Evolutionary conservation across 805 yeast species (phyloP).

Genomic region (Saturnispora kantuleensis): DNA sequence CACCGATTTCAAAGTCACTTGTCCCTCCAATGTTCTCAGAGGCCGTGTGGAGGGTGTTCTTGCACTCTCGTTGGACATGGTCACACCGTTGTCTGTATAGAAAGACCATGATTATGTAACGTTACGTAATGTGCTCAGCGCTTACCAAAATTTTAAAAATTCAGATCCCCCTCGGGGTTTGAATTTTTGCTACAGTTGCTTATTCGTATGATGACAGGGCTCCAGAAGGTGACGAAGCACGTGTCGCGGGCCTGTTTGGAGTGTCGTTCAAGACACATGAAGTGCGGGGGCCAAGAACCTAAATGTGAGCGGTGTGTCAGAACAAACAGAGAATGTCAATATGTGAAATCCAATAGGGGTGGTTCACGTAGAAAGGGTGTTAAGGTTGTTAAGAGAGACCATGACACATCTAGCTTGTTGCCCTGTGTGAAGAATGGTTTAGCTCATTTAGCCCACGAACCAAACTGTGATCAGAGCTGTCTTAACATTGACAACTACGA

Average conservation of each 20-base stretch:
- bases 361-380: conserved; percentile 45
- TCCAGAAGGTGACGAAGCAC: conserved; percentile 22
- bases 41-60: conserved; percentile 78
- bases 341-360: conserved; percentile 44
- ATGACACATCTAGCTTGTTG: conserved; percentile 12
- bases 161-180: conserved; percentile 5
- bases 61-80: conserved; percentile 66
- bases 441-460: conserved; percentile 13
- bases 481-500: conserved; percentile 20
- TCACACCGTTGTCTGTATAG: conserved; percentile 60
- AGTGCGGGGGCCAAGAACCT: conserved; percentile 41
- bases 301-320: conserved; percentile 34
- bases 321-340: conserved; percentile 31
- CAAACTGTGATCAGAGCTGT: conserved; percentile 22
- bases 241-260: conserved; percentile 42
- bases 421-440: conserved; percentile 25
- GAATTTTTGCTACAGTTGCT: background rate
- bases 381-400: background rate
- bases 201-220: background rate
- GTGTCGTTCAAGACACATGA: conserved; percentile 41
- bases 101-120: background rate
- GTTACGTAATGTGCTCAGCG: too few relatives aligned
- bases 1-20: conserved; percentile 50
- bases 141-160: background rate
- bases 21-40: conserved; percentile 64